Percentiles rank a stretch among this genome's conserved stretches.
phyloP scores from a whole-genome alignment of 768 basidiomycete species.

The Auriscalpium orientale region DNA sequence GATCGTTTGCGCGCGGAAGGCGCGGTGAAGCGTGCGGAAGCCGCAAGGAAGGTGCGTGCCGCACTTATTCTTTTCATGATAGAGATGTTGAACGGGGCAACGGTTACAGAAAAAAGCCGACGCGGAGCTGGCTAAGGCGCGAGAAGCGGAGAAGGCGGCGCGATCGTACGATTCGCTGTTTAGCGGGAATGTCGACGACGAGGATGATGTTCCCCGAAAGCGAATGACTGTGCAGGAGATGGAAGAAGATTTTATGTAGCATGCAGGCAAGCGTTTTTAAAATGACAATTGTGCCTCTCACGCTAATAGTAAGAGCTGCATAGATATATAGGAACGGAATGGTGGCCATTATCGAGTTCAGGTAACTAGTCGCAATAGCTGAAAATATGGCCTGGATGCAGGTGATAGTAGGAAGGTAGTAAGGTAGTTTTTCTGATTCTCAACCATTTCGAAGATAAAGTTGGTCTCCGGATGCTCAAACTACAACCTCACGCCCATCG shows the following conservation, averaged over 20 bases:
- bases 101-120: constrained; percentile 67
- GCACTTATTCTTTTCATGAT: background rate
- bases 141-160: constrained; percentile 84
- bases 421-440: background rate
- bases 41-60: constrained; percentile 56
- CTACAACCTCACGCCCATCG: background rate
- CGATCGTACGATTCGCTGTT: constrained; percentile 82
- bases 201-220: constrained; percentile 31
- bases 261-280: background rate
- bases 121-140: constrained; percentile 56
- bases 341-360: background rate
- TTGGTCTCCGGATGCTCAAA: background rate
- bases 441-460: background rate
- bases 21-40: constrained; percentile 50
- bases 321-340: background rate
- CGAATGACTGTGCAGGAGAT: constrained; percentile 63
- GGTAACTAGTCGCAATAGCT: background rate
- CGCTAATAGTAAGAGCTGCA: background rate
- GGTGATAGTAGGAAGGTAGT: background rate
- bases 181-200: constrained; percentile 54
- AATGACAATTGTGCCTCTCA: background rate
- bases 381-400: background rate
- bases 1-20: constrained; percentile 78
- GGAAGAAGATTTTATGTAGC: constrained; percentile 84
- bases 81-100: background rate